Evolutionary conservation across 495 filamentous ascomycete genomes (phyloP), one percentile per base, ranked within the genome.

Genomic region (Cercophora newfieldiana): DNA sequence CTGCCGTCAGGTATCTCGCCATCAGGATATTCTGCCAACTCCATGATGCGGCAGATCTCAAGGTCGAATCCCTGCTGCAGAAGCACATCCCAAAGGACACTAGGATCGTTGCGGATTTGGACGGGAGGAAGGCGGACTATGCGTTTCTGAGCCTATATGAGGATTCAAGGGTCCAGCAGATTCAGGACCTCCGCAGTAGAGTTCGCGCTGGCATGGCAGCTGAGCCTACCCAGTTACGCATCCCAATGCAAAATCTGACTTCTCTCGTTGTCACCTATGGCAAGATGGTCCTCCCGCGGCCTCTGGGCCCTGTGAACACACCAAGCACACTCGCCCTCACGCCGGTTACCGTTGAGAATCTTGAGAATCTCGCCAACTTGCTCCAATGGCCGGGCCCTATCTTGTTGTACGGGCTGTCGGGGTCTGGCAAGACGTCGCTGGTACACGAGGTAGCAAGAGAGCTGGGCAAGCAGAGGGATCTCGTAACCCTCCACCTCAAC

Each of bases 401-500:
- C 26, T 79, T 99, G 55, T 80, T 98, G 1, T 86, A 92, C 56
- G 96, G 96, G 8, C 78, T 92, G 19, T 86, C 94, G 3, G 94
- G 96, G 47, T 90, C 91, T 21, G 96, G 96, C 26, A 99, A 99
- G 78, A 96, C 94, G 3, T 88, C 89, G 3, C 70, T 94, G 28
- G 86, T 94, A n/a, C 89, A 91, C 73, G 90, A 97, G 67, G 83
- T 94, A 66, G 93, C 96, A 22, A 83, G 82, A 66, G 86, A 86
- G 49, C 85, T 97, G 66, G 89, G 89, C 25, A 90, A 90, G 66
- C 83, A 89, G 7, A 80, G 85, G 25, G 86, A 87, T 48, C 89
- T 98, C 86, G 87, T 98, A 33, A 97, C 93, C 8, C 83, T 99
- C 33, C 93, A 98, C 73, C 82, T 99, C 29, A 97, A 97, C 71